Base-by-base conservation (phyloP, 371 early-diverging fungal species). In the Mortierella sp. region DNA sequence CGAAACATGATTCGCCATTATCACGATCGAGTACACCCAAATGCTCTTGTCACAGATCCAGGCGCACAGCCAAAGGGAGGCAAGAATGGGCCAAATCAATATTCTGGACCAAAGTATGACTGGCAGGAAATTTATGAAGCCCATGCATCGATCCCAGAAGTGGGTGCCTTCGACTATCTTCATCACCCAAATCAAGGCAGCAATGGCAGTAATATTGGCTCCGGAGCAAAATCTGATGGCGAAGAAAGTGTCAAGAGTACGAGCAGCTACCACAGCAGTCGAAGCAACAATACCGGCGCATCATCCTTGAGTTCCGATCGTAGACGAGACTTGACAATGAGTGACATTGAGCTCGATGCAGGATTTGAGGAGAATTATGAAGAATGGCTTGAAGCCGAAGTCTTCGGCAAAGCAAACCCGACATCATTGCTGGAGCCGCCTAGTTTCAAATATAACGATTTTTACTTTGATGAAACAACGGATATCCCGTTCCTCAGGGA, bases 371-470 rank as follows among this genome's bases (percentile, higher is more conserved):
- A 83, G 34, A 87, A 92, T 42, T 94, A 92, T 65, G 87, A 89
- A 64, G 72, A 83, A 31, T 93, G 93, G 93, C 84, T 93, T n/a
- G 88, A 89, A 54, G 78, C 84, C 10, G 92, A 91, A 64, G 90
- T 92, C n/a, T 80, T 80, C 64, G 75, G 80, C 26, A 74, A 67
- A 54, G 62, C 49, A 35, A 35, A 23, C 13, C 17, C 53, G 12
- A 23, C 51, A 6, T 17, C 64, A n/a, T 29, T 72, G 13, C 63
- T 78, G 34, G 59, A 66, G 2, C 54, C 68, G 6, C 56, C 68
- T 1, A 28, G 32, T n/a, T 78, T 78, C 63, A 78, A 68, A 66
- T 72, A 72, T 54, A 72, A 43, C 47, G 78, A 78, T 29, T 78
- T 65, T 37, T 78, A 78, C 37, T 77, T 72, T 72, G 78, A 78